Conservation (phyloP, 371 early-diverging fungal species). For the Mucor saturninus region DNA sequence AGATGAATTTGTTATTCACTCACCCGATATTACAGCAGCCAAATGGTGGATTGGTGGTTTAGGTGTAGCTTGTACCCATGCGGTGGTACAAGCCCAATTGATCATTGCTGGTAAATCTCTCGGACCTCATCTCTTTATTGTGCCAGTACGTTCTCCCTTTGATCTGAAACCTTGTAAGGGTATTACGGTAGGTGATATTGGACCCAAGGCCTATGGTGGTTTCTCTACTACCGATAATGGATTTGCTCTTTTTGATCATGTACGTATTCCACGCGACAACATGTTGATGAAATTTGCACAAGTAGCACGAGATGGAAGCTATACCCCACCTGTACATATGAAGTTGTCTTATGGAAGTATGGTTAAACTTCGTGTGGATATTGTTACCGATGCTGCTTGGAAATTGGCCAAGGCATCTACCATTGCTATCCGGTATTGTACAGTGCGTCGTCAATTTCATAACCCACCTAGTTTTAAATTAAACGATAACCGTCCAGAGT, state of each 20-base stretch:
- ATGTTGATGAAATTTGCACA: slow-evolving; percentile 82
- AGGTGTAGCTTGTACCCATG: slow-evolving; percentile 71
- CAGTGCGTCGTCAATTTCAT: slow-evolving; percentile 74
- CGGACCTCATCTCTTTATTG: slow-evolving; percentile 87
- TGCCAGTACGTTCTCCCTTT: slow-evolving; percentile 74
- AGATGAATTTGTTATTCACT: slow-evolving; percentile 85
- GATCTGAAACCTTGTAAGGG: slow-evolving; percentile 77
- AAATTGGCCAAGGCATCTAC: slow-evolving; percentile 67
- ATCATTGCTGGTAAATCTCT: slow-evolving; percentile 72
- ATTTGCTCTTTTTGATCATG: slow-evolving; percentile 70
- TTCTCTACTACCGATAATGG: slow-evolving; percentile 84
- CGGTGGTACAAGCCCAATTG: slow-evolving; percentile 84
- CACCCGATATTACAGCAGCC: slow-evolving; percentile 75
- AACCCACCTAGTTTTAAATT: slow-evolving; percentile 20
- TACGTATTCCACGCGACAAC: slow-evolving; percentile 78
- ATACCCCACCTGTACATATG: slow-evolving; percentile 51
- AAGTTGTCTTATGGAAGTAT: slow-evolving; percentile 81
- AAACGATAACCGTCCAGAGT: slow-evolving; percentile 42
- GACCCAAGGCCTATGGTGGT: slow-evolving; percentile 78
- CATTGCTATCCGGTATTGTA: slow-evolving; percentile 73
- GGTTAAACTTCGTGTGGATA: slow-evolving; percentile 74
- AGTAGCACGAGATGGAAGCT: slow-evolving; percentile 70
- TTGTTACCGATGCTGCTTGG: slow-evolving; percentile 61
- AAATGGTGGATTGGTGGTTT: slow-evolving; percentile 94
- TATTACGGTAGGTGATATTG: slow-evolving; percentile 84